phyloP scores from a whole-genome alignment of 495 filamentous ascomycete species.

The Xanthoparmelia taractica region DNA sequence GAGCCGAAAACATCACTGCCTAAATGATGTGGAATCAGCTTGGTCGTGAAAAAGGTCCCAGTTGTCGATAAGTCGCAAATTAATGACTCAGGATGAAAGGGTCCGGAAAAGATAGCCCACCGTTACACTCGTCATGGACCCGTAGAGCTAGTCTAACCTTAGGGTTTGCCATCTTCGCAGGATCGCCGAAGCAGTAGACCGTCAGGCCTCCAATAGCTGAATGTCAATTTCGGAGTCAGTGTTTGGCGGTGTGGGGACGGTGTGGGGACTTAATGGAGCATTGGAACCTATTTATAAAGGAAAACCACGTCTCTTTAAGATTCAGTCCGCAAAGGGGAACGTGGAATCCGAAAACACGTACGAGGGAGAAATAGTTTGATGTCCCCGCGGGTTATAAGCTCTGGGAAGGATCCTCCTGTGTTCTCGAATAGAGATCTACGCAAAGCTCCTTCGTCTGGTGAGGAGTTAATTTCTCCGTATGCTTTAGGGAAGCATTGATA shows the following conservation, averaged over 20 bases:
- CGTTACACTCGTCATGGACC: slow-evolving; percentile 74
- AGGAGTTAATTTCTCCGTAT: slow-evolving; percentile 13
- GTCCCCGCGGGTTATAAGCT: slow-evolving; percentile 84
- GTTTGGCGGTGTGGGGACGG: neutral
- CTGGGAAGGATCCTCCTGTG: slow-evolving; percentile 86
- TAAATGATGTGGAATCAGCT: slow-evolving; percentile 36
- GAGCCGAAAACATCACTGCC: slow-evolving; percentile 94
- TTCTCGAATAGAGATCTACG: slow-evolving; percentile 87
- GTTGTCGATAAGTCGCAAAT: neutral
- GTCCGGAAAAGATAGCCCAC: too few species aligned
- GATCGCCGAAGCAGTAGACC: slow-evolving; percentile 95
- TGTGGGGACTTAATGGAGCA: neutral
- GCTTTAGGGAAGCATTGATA: neutral
- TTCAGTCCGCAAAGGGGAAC: neutral
- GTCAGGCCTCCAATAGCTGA: slow-evolving; percentile 81
- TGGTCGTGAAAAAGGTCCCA: neutral
- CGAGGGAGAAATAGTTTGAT: slow-evolving; percentile 91
- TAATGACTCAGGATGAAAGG: too few species aligned
- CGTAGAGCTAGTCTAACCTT: slow-evolving; percentile 78
- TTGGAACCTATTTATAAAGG: neutral
- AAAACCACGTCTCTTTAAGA: neutral
- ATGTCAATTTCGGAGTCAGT: neutral
- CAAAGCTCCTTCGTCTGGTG: slow-evolving; percentile 70
- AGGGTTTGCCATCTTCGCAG: slow-evolving; percentile 83
- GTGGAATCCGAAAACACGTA: neutral